A percentile compares a stretch with the other conserved stretches of the same genome.
phyloP scores from a whole-genome alignment of 2,329 filamentous ascomycete species.

The Hypoxylon sp. region DNA sequence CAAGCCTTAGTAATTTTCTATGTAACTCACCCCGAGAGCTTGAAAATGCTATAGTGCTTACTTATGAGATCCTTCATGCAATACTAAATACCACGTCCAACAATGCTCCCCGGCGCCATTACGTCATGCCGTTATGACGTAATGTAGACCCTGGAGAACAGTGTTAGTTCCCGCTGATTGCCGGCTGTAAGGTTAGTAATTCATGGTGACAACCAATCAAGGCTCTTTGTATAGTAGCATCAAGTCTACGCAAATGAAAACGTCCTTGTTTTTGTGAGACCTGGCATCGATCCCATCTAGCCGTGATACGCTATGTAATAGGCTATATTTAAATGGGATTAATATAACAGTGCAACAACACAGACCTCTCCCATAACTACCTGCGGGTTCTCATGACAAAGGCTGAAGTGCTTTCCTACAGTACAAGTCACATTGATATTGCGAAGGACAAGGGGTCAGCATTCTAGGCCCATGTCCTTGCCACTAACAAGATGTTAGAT shows the following conservation, averaged over 20 bases:
- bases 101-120: constrained; percentile 16
- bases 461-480: background rate
- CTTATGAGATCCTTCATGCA: background rate
- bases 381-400: background rate
- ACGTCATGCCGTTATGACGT: constrained; percentile 42
- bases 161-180: constrained; percentile 14
- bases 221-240: constrained; percentile 17
- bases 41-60: background rate
- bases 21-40: background rate
- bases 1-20: constrained; percentile 2
- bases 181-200: constrained; percentile 23
- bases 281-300: constrained; percentile 4
- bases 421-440: background rate
- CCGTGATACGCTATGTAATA: constrained; percentile 3
- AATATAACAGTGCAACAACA: background rate
- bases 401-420: background rate
- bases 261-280: background rate
- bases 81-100: background rate
- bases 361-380: background rate
- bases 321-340: background rate
- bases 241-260: constrained; percentile 11
- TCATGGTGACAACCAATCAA: constrained; percentile 25
- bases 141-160: constrained; percentile 23
- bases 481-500: background rate
- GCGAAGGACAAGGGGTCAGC: background rate